A percentile compares a stretch with the other conserved stretches of the same genome.
Evolutionary conservation across 2,329 filamentous ascomycete genomes (phyloP).

Genomic region (Hypoxylon sp.): DNA sequence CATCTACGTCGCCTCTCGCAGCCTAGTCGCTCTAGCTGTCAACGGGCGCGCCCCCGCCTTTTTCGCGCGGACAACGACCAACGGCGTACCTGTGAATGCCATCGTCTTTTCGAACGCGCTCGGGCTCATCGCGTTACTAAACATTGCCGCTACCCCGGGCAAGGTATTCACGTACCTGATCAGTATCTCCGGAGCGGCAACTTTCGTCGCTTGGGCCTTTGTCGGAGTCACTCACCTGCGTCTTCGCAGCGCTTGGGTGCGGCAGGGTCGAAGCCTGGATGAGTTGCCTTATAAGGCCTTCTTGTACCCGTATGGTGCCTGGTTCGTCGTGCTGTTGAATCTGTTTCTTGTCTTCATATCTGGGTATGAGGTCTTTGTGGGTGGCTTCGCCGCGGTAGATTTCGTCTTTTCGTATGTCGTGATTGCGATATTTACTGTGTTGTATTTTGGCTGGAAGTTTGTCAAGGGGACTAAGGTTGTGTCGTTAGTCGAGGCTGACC

Average conservation of each 20-base stretch:
- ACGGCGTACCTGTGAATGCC: constrained; percentile 50
- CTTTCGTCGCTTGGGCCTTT: constrained; percentile 54
- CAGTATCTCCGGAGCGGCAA: constrained; percentile 51
- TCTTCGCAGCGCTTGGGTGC: constrained; percentile 49
- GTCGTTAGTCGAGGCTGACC: constrained; percentile 42
- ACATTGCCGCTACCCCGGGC: constrained; percentile 51
- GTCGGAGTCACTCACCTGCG: constrained; percentile 52
- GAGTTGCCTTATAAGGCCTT: constrained; percentile 49
- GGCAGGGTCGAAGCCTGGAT: constrained; percentile 47
- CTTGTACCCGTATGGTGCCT: constrained; percentile 48
- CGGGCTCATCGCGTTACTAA: constrained; percentile 54
- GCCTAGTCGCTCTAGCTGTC: constrained; percentile 49
- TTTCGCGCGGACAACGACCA: constrained; percentile 50
- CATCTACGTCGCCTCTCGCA: constrained; percentile 53
- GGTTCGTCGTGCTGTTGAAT: constrained; percentile 50
- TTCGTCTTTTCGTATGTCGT: constrained; percentile 52
- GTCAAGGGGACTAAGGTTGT: constrained; percentile 50
- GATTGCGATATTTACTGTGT: constrained; percentile 47
- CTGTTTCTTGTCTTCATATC: constrained; percentile 52
- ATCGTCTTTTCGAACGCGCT: constrained; percentile 53
- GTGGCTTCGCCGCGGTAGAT: constrained; percentile 48
- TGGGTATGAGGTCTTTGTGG: constrained; percentile 51
- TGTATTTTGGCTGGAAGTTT: constrained; percentile 51
- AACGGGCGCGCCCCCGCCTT: constrained; percentile 50
- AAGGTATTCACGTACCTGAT: constrained; percentile 52